Evolutionary conservation across 83 land plant genomes (phyloP), one percentile per base, ranked within the genome.

Genomic region (Larix sibirica): DNA sequence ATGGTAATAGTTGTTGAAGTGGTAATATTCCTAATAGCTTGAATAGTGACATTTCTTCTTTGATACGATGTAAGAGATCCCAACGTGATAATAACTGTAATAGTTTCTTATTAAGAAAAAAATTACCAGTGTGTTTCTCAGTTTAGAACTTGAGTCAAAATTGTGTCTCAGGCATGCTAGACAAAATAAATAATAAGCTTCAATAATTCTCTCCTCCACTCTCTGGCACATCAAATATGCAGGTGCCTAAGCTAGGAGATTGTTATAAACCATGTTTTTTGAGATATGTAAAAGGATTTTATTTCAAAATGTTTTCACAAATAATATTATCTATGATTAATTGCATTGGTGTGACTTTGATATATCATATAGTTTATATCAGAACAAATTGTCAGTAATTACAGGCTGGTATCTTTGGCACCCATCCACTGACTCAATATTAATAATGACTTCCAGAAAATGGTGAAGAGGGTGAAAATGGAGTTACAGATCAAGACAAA

Each of bases 401-500:
- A n/a, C 4, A n/a, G n/a, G 12, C 54, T 47, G 54, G 54, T 47
- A 47, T 47, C 54, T 47, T 8, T 8, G 54, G 54, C 54, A 47
- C 9, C 54, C 54, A 47, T 47, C 54, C 54, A 47, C 54, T 47
- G 54, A 20, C 77, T 73, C 47, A 73, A 44, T 44, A 40, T 17
- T 50, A 42, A 20, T 40, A 73, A 73, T 73, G 77, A 73, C 56
- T 73, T 73, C 47, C 77, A 73, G 77, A 38, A 73, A 14, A 36
- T 38, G 75, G 20, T 56, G 79, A 20, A 65, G 24, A 77, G 20
- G 75, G 89, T 17, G 50, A 82, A 82, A 62, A 87, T 84, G 60
- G 84, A 82, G 26, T 69, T 58, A 58, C 33, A 4, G 38, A 38
- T 80, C 1, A 90, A 87, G 83, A 90, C 85, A 81, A 90, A 90